Conservation (phyloP, 441 rosid genomes). For the Corymbia citriodora region DNA sequence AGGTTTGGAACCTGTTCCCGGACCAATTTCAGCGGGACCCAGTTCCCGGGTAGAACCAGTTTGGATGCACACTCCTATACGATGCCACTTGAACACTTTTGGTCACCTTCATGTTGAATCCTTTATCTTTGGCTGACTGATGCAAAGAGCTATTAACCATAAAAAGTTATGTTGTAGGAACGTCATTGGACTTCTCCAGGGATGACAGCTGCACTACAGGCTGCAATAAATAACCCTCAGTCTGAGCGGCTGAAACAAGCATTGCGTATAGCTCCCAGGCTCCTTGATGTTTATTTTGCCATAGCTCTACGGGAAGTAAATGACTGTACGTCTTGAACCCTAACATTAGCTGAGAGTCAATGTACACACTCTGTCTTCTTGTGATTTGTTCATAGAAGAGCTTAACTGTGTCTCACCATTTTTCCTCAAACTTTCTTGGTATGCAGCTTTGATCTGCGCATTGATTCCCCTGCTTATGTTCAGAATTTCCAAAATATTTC, state of each 20-base stretch:
- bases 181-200: slow-evolving; percentile 80
- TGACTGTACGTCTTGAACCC: slow-evolving; percentile 38
- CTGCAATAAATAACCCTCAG: slow-evolving; percentile 55
- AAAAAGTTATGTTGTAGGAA: slow-evolving; percentile 52
- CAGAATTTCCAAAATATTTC: slow-evolving; percentile 73
- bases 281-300: slow-evolving; percentile 74
- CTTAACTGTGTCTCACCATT: not conserved
- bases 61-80: not conserved
- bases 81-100: not conserved
- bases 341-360: not conserved
- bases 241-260: slow-evolving; percentile 78
- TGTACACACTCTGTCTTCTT: not conserved
- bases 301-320: slow-evolving; percentile 62
- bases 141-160: not conserved
- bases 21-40: too few species aligned
- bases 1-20: too few species aligned
- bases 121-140: not conserved
- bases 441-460: slow-evolving; percentile 86
- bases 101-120: not conserved
- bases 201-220: slow-evolving; percentile 69
- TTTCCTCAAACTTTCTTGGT: not conserved
- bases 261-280: slow-evolving; percentile 61
- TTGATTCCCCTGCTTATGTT: slow-evolving; percentile 80
- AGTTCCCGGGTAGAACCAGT: too few species aligned
- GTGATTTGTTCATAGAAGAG: not conserved